Base-by-base conservation (phyloP, 805 yeast species). In the Isabelozyma rhagii region DNA sequence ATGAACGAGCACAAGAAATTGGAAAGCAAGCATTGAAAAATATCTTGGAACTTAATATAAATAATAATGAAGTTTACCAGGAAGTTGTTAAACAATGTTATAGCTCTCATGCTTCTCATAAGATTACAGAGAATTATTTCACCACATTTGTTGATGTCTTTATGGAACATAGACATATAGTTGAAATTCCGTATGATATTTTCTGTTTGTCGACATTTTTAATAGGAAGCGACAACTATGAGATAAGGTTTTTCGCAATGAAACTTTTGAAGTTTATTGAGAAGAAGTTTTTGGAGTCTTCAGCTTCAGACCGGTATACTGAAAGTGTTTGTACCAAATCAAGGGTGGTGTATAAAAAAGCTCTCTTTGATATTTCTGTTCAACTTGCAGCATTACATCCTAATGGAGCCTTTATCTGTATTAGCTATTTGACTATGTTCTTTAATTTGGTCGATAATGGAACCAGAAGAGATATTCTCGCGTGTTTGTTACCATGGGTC, bases 401-500 rank as follows among this genome's bases (percentile, higher is more conserved):
- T n/a, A 81, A 83, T 50, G 82, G 79, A 57, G 80, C 83, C 50
- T 76, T 76, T 60, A 71, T 74, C 51, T 72, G 89, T 64, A 79
- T 93, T 59, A 84, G 96, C 54, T 83, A 87, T 66, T 67, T 88
- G 66, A 81, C 94, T 4, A 74, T 81, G 77, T 77, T 82, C 57
- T 84, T 88, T 67, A 82, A 84, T 60, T 51, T 64, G 25, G 77
- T 78, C 43, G 85, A 85, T 46, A 71, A 69, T 46, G 78, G 78
- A 21, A 79, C 87, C 1, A 78, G 94, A 60, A 81, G 89, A 50
- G 97, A 92, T 63, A 78, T 93, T 10, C 69, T 93, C 49, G 83
- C 94, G 0, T 84, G 92, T 21, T 66, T 94, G 46, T 72, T 89
- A 8, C 97, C 99, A 1, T 94, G 98, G 97, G 82, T 92, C n/a